Percentiles rank a stretch among this genome's conserved stretches.
Evolutionary conservation across 2,329 filamentous ascomycete genomes (phyloP).

Genomic region (Ascochyta fabae): DNA sequence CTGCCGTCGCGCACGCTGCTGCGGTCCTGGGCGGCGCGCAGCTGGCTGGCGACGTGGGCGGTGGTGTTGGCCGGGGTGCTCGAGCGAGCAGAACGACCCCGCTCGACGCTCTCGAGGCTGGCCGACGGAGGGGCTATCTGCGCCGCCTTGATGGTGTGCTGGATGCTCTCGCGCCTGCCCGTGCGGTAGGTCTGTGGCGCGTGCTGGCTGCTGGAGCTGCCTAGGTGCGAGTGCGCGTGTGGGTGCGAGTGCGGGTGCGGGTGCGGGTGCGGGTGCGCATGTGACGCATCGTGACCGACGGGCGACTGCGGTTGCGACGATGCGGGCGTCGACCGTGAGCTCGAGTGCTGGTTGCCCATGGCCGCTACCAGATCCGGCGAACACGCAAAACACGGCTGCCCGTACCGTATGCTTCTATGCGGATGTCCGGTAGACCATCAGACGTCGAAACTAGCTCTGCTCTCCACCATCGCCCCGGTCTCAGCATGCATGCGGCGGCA

Average conservation of each 20-base stretch:
- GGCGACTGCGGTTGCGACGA: conserved; percentile 36
- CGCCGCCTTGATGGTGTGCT: conserved; percentile 47
- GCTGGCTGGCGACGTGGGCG: conserved; percentile 34
- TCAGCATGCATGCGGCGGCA: conserved; percentile 31
- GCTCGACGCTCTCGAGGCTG: conserved; percentile 46
- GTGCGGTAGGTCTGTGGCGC: conserved; percentile 33
- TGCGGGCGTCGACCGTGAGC: conserved; percentile 27
- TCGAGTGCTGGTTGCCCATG: conserved; percentile 48
- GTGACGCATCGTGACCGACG: conserved; percentile 13
- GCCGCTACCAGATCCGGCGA: conserved; percentile 9
- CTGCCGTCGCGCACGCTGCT: conserved; percentile 22
- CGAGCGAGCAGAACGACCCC: conserved; percentile 30
- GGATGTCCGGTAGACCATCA: neutral
- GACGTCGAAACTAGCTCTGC: conserved; percentile 23
- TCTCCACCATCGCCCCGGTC: conserved; percentile 19
- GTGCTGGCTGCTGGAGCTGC: conserved; percentile 7
- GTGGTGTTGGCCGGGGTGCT: conserved; percentile 34
- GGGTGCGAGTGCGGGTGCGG: conserved; percentile 14
- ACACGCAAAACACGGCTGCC: neutral
- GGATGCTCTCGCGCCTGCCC: conserved; percentile 50
- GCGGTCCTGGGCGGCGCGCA: conserved; percentile 42
- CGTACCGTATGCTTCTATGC: neutral
- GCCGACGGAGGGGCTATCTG: conserved; percentile 49
- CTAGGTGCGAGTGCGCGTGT: conserved; percentile 15
- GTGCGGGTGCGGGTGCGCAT: conserved; percentile 17